These are phyloP conservation scores for Coemansia sp. DNA, from an alignment of 192 early-diverging fungal species.

Conservation along the genomic window DNA sequence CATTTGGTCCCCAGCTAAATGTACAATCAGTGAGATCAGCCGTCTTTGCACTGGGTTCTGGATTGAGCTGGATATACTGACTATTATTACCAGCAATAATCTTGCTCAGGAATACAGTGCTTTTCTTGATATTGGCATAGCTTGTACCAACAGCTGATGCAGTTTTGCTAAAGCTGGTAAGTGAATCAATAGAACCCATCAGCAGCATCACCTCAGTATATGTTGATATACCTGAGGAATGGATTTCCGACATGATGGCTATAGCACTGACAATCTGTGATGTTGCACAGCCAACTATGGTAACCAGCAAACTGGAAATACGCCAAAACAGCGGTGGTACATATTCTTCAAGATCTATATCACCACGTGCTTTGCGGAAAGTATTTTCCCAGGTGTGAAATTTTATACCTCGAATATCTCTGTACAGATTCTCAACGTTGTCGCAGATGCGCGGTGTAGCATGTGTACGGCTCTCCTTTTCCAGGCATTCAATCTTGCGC, in stretches of 20 bases:
- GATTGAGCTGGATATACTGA: neutral
- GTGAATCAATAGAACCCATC: slow-evolving; percentile 21
- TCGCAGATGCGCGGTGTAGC: slow-evolving; percentile 8
- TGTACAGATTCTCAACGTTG: slow-evolving; percentile 17
- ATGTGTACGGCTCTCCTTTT: neutral
- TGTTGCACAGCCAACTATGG: slow-evolving; percentile 23
- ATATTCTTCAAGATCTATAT: slow-evolving; percentile 10
- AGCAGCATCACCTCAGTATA: slow-evolving; percentile 19
- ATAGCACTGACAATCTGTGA: slow-evolving; percentile 58
- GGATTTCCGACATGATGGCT: slow-evolving; percentile 61
- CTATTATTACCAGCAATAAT: neutral
- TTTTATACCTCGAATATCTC: slow-evolving; percentile 66
- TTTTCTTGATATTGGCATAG: neutral
- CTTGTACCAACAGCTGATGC: neutral
- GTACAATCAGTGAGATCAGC: slow-evolving; percentile 20
- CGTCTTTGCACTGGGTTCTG: neutral
- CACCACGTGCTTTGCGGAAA: slow-evolving; percentile 2
- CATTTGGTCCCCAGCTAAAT: slow-evolving; percentile 29
- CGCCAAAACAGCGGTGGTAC: slow-evolving; percentile 30
- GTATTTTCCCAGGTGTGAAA: slow-evolving; percentile 62
- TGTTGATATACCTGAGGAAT: slow-evolving; percentile 12
- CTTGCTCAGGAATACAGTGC: slow-evolving; percentile 5
- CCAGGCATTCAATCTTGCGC: neutral
- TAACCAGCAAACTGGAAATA: slow-evolving; percentile 11
- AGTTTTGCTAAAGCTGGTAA: slow-evolving; percentile 12